These are phyloP conservation scores for Colletotrichum theobromicola DNA, from an alignment of 2,329 filamentous ascomycete species.

Conservation along the genomic window DNA sequence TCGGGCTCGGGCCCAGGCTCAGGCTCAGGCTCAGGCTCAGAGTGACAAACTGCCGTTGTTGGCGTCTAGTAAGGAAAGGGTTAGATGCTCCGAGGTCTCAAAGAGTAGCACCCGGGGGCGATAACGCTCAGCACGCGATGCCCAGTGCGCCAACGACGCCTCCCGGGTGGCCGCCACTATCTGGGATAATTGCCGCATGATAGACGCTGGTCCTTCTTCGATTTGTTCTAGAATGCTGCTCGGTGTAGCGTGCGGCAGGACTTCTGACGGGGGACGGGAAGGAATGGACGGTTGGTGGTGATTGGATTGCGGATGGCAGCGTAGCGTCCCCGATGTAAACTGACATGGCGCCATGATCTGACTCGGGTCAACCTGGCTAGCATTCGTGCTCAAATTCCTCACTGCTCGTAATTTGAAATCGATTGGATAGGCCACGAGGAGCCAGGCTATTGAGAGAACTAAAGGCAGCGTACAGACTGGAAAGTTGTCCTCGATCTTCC, in stretches of 20 bases:
- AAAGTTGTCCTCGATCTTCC: neutral
- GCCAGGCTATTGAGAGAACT: neutral
- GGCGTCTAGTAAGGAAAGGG: neutral
- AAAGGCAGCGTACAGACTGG: neutral
- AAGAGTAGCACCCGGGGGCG: neutral
- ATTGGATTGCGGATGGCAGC: neutral
- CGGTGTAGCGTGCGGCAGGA: neutral
- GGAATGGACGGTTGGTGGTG: neutral
- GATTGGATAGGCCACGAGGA: neutral
- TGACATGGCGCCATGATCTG: neutral
- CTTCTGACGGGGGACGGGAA: neutral
- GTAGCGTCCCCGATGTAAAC: neutral
- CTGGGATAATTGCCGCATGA: neutral
- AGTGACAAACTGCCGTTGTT: neutral
- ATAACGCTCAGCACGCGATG: constrained; percentile 2
- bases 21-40: neutral
- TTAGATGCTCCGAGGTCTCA: neutral
- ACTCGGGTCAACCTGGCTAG: neutral
- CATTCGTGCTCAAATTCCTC: neutral
- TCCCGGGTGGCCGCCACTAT: neutral
- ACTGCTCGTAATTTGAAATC: neutral
- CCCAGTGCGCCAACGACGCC: neutral
- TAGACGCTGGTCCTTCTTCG: neutral
- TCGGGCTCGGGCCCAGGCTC: too few species aligned
- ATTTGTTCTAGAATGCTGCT: constrained; percentile 1